These are phyloP conservation scores for Trichosanthes truncata DNA, from an alignment of 306 rosid genomes.

Conservation along the genomic window DNA sequence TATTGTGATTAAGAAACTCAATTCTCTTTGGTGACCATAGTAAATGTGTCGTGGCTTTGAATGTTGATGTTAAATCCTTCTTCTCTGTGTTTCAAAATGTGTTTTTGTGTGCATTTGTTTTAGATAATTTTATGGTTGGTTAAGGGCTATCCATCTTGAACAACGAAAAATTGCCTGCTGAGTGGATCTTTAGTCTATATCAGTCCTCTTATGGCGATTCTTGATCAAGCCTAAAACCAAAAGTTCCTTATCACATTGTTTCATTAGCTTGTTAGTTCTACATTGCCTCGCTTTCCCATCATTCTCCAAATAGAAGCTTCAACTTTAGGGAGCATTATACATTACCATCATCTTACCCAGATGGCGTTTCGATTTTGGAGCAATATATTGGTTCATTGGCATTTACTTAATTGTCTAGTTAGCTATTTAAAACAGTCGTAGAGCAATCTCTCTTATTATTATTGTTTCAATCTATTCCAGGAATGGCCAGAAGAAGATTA, in stretches of 20 bases:
- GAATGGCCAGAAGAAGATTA: constrained; percentile 96
- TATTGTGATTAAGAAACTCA: background rate
- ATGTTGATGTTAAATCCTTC: background rate
- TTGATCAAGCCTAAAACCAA: background rate
- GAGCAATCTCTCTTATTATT: background rate
- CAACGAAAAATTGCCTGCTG: background rate
- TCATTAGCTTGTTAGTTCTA: background rate
- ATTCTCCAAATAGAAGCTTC: background rate
- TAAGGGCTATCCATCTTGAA: background rate
- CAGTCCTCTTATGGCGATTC: background rate
- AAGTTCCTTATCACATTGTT: background rate
- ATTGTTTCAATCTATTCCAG: constrained; percentile 22
- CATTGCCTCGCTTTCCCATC: background rate
- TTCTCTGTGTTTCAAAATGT: background rate
- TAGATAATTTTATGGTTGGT: background rate
- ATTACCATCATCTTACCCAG: background rate
- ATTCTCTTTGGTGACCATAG: background rate
- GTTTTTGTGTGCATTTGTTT: background rate
- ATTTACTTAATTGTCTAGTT: background rate
- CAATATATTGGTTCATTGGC: background rate
- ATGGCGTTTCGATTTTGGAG: background rate
- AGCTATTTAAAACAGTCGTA: background rate
- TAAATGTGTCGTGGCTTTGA: background rate
- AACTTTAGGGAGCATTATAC: background rate
- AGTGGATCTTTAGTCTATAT: background rate